Percentiles rank a stretch among this genome's conserved stretches.
phyloP scores from a whole-genome alignment of 768 basidiomycete species.

The Auriscalpium microsporum region DNA sequence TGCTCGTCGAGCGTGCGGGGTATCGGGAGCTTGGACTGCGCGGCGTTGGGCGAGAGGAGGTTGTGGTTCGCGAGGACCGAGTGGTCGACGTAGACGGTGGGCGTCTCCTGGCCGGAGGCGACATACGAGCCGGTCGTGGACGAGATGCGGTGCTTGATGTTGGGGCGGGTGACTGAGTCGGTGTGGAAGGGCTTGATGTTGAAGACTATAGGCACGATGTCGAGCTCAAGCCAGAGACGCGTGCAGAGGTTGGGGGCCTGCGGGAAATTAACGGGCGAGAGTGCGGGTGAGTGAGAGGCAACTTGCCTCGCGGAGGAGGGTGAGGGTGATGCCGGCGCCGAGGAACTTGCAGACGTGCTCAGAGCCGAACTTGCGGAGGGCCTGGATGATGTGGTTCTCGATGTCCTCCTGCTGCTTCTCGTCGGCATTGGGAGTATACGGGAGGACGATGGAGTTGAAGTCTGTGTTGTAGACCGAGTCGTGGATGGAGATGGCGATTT shows the following conservation, averaged over 20 bases:
- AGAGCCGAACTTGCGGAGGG: constrained; percentile 59
- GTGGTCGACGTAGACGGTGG: constrained; percentile 58
- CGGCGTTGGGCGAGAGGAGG: constrained; percentile 23
- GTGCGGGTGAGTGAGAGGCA: neutral
- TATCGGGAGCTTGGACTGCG: constrained; percentile 53
- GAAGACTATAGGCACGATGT: constrained; percentile 79
- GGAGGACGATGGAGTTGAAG: constrained; percentile 50
- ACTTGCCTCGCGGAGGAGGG: constrained; percentile 58
- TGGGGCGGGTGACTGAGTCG: constrained; percentile 69
- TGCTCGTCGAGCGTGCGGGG: constrained; percentile 76
- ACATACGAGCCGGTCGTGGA: constrained; percentile 74
- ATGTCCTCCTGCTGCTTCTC: constrained; percentile 52
- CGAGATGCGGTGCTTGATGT: constrained; percentile 75
- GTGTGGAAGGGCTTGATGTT: constrained; percentile 81
- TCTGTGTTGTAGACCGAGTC: constrained; percentile 83
- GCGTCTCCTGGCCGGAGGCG: constrained; percentile 69
- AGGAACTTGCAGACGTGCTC: constrained; percentile 84
- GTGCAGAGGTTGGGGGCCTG: constrained; percentile 79
- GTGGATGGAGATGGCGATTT: constrained; percentile 73
- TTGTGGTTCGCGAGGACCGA: constrained; percentile 36
- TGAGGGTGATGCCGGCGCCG: constrained; percentile 69
- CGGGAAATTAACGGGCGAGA: constrained; percentile 13
- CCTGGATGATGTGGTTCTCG: constrained; percentile 54
- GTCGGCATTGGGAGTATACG: constrained; percentile 42
- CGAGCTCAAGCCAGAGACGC: constrained; percentile 73